A percentile compares a stretch with the other conserved stretches of the same genome.
Conservation (phyloP, 805 yeast species). For the Clavispora carvajalis region DNA sequence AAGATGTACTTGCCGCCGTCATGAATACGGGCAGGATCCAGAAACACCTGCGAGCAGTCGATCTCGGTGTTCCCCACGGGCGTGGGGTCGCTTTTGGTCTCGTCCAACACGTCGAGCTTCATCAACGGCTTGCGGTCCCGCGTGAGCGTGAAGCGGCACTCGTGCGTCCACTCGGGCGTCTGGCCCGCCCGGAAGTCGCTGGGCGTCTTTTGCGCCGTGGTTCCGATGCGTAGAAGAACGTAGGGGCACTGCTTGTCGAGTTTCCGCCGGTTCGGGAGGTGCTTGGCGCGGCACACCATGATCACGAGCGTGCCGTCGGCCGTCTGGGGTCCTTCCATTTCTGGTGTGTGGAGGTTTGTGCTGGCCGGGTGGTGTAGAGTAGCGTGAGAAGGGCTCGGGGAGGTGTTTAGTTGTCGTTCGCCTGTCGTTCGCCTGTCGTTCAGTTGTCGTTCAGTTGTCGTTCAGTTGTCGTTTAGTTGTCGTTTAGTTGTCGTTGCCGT, state of each 20-base stretch:
- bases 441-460: too few relatives aligned
- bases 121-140: conserved; percentile 60
- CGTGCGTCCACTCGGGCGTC: conserved; percentile 83
- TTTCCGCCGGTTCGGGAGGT: conserved; percentile 78
- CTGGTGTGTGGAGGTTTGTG: too few relatives aligned
- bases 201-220: conserved; percentile 73
- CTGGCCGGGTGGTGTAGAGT: too few relatives aligned
- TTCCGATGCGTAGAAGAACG: conserved; percentile 75
- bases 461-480: too few relatives aligned
- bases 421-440: too few relatives aligned
- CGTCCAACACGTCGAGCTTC: conserved; percentile 75
- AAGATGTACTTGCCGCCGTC: conserved; percentile 63
- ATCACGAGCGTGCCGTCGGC: conserved; percentile 61
- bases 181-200: conserved; percentile 88
- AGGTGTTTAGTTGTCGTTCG: too few relatives aligned
- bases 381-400: too few relatives aligned
- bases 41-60: conserved; percentile 69
- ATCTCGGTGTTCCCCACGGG: conserved; percentile 79
- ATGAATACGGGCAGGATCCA: conserved; percentile 37
- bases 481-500: too few relatives aligned
- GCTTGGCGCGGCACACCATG: conserved; percentile 75
- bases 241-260: conserved; percentile 94
- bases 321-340: conserved; percentile 19
- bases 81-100: conserved; percentile 79
- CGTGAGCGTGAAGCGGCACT: conserved; percentile 60